Percentiles rank a stretch among this genome's conserved stretches.
Evolutionary conservation across 768 basidiomycete species (phyloP).

Genomic region (Neoboletus magnificus): DNA sequence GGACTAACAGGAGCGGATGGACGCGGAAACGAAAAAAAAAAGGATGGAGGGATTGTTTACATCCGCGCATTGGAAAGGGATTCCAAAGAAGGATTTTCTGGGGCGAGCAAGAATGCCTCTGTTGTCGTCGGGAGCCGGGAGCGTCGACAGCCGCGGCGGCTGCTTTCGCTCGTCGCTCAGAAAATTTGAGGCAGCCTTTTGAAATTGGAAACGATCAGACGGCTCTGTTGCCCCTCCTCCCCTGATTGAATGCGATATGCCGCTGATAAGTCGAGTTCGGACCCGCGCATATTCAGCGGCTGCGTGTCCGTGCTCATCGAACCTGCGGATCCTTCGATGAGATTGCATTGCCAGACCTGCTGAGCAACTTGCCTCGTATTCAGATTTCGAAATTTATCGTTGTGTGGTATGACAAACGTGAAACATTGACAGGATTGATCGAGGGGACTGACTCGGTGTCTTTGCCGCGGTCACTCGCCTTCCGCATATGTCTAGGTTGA

Average conservation of each 20-base stretch:
- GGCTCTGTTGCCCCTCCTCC: conserved; percentile 2
- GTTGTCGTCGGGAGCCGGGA: conserved; percentile 27
- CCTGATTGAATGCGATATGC: neutral
- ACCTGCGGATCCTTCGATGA: neutral
- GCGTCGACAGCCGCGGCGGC: conserved; percentile 21
- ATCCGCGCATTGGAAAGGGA: conserved; percentile 30
- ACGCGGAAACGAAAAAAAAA: conserved; percentile 31
- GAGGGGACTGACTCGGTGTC: conserved; percentile 30
- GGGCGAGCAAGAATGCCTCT: conserved; percentile 16
- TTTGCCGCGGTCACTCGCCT: conserved; percentile 16
- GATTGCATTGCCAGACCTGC: neutral
- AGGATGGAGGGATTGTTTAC: conserved; percentile 23
- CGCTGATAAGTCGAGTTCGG: neutral
- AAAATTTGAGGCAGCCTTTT: conserved; percentile 24
- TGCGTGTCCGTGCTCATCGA: neutral
- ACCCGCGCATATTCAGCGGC: neutral
- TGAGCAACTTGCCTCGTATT: conserved; percentile 2
- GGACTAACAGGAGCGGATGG: conserved; percentile 15
- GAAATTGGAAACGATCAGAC: conserved; percentile 22
- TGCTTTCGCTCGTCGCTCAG: conserved; percentile 18
- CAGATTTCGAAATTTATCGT: conserved; percentile 13
- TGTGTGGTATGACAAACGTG: conserved; percentile 32
- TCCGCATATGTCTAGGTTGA: conserved; percentile 37
- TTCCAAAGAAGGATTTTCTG: conserved; percentile 20
- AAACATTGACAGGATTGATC: conserved; percentile 46